Percentiles rank a stretch among this genome's conserved stretches.
Conservation (phyloP, 2,329 filamentous ascomycete genomes). For the Hypoxylon sp. region DNA sequence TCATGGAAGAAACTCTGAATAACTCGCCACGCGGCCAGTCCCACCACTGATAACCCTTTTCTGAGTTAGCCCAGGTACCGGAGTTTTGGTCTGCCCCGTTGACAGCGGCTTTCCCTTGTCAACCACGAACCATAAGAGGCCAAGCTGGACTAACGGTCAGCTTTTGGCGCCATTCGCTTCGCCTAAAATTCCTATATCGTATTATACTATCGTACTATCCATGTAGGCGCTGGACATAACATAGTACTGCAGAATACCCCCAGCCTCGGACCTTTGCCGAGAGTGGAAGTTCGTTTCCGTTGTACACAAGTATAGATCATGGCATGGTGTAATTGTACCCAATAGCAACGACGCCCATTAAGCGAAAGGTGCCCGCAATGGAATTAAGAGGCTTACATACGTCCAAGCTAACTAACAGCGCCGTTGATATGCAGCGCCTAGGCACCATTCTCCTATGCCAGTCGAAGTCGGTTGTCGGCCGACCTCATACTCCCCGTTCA, state of each 20-base stretch:
- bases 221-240: slow-evolving; percentile 9
- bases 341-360: slow-evolving; percentile 26
- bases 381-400: slow-evolving; percentile 25
- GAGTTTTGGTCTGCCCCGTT: slow-evolving; percentile 18
- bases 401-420: slow-evolving; percentile 15
- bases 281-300: slow-evolving; percentile 36
- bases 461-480: slow-evolving; percentile 14
- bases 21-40: slow-evolving; percentile 13
- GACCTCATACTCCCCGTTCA: slow-evolving; percentile 25
- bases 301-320: slow-evolving; percentile 21
- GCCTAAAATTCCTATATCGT: slow-evolving; percentile 20
- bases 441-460: slow-evolving; percentile 1
- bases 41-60: slow-evolving; percentile 6
- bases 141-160: slow-evolving; percentile 24
- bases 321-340: slow-evolving; percentile 20
- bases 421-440: slow-evolving; percentile 31
- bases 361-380: slow-evolving; percentile 23
- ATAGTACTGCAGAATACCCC: slow-evolving; percentile 23
- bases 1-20: neutral
- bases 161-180: slow-evolving; percentile 17
- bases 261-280: slow-evolving; percentile 23
- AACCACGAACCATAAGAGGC: slow-evolving; percentile 22
- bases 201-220: slow-evolving; percentile 5
- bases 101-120: slow-evolving; percentile 19
- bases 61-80: slow-evolving; percentile 33